phyloP scores from a whole-genome alignment of 805 yeast species.

The Zygotorulaspora danielsina region DNA sequence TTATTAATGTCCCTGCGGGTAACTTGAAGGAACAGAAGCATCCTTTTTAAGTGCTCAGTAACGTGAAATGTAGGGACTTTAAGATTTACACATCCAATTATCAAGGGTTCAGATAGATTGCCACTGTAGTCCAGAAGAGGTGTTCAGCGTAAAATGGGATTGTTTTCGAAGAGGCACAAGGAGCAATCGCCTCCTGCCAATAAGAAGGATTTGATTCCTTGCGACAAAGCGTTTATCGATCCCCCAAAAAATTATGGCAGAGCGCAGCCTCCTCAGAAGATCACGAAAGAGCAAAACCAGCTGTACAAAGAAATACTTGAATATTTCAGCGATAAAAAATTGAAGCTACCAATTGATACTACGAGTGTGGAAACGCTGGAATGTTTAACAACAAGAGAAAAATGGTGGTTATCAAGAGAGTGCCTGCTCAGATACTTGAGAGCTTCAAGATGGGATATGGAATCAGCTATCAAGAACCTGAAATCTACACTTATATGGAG shows the following conservation, averaged over 20 bases:
- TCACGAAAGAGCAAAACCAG: slow-evolving; percentile 19
- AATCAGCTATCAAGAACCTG: slow-evolving; percentile 42
- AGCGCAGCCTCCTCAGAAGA: slow-evolving; percentile 15
- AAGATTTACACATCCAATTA: no score
- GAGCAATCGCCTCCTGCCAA: slow-evolving; percentile 11
- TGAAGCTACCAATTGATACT: slow-evolving; percentile 27
- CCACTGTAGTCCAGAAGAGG: no score
- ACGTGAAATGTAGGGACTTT: no score
- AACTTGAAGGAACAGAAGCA: no score
- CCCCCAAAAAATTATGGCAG: slow-evolving; percentile 27
- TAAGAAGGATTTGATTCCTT: slow-evolving; percentile 22
- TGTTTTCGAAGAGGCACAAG: slow-evolving; percentile 23
- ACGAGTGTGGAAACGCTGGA: slow-evolving; percentile 39
- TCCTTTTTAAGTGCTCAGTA: no score
- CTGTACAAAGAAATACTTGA: slow-evolving; percentile 19
- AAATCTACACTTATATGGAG: slow-evolving; percentile 52
- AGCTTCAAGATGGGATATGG: slow-evolving; percentile 49
- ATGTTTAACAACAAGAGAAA: slow-evolving; percentile 36
- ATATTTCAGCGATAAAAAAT: slow-evolving; percentile 20
- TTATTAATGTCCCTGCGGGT: no score
- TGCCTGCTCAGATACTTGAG: slow-evolving; percentile 49
- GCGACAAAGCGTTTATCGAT: slow-evolving; percentile 18
- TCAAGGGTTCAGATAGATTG: no score
- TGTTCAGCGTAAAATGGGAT: no score
- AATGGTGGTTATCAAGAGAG: slow-evolving; percentile 44